A percentile compares a stretch with the other conserved stretches of the same genome.
Conservation (phyloP, 208 protist species). For the Trichomonas tenax region DNA sequence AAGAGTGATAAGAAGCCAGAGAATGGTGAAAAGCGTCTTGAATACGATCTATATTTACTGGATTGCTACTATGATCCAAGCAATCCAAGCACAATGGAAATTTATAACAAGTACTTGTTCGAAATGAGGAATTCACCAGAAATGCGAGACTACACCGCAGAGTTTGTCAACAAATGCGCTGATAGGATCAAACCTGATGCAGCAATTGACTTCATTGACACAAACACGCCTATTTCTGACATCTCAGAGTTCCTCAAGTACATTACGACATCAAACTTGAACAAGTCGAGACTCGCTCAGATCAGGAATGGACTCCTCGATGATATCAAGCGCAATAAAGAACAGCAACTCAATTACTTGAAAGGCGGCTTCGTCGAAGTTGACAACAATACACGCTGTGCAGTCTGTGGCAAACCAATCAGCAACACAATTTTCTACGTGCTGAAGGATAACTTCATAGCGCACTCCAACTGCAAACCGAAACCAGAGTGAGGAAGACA, state of each 20-base stretch:
- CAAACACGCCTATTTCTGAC: neutral
- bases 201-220: neutral
- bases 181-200: neutral
- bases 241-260: neutral
- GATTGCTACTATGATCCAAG: neutral
- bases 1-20: neutral
- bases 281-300: neutral
- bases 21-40: neutral
- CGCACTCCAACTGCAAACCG: neutral
- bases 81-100: neutral
- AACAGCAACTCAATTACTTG: neutral
- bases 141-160: neutral
- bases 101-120: neutral
- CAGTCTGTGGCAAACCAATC: neutral
- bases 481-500: neutral
- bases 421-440: neutral
- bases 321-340: neutral
- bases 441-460: neutral
- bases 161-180: neutral
- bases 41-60: neutral
- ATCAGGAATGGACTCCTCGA: neutral
- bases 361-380: neutral
- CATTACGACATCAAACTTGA: neutral
- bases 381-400: neutral
- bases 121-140: neutral